These are phyloP conservation scores for Hypholoma sublateritium DNA, from an alignment of 768 basidiomycete genomes.

Conservation along the genomic window DNA sequence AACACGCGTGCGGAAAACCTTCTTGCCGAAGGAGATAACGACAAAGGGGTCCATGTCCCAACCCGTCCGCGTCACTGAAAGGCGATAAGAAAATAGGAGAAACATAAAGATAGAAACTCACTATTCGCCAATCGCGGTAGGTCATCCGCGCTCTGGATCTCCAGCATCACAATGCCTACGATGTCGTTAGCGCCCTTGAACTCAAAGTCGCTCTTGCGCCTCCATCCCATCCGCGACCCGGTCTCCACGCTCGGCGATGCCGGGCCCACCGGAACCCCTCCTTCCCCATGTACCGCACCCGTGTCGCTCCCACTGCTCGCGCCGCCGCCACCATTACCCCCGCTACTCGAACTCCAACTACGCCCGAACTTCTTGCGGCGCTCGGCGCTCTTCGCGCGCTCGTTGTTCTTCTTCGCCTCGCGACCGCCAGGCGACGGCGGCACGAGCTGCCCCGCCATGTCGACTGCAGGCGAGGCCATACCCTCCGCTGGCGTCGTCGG, in stretches of 20 bases:
- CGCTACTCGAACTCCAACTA: slow-evolving; percentile 22
- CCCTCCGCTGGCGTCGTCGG: slow-evolving; percentile 12
- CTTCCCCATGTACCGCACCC: background rate
- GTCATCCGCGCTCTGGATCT: slow-evolving; percentile 82
- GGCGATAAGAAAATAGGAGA: background rate
- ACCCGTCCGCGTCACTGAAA: slow-evolving; percentile 75
- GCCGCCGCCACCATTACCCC: slow-evolving; percentile 2
- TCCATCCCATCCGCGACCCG: slow-evolving; percentile 14
- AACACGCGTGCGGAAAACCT: slow-evolving; percentile 91
- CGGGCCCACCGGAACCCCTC: background rate
- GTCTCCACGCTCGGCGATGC: background rate
- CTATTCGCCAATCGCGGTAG: slow-evolving; percentile 86
- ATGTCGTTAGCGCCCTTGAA: slow-evolving; percentile 76
- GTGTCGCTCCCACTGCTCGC: slow-evolving; percentile 9
- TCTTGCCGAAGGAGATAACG: slow-evolving; percentile 94
- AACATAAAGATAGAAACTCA: slow-evolving; percentile 37
- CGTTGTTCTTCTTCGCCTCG: slow-evolving; percentile 13
- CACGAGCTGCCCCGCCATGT: slow-evolving; percentile 12
- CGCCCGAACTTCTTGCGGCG: slow-evolving; percentile 22
- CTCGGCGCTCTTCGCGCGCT: slow-evolving; percentile 18
- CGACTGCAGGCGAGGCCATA: slow-evolving; percentile 5
- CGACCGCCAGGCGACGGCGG: background rate
- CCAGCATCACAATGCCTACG: slow-evolving; percentile 92
- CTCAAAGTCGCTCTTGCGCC: slow-evolving; percentile 33
- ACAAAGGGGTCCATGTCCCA: slow-evolving; percentile 99